Evolutionary conservation across 2,329 filamentous ascomycete species (phyloP), one percentile per base, ranked within the genome.

Genomic region (Malbranchea zuffiana): DNA sequence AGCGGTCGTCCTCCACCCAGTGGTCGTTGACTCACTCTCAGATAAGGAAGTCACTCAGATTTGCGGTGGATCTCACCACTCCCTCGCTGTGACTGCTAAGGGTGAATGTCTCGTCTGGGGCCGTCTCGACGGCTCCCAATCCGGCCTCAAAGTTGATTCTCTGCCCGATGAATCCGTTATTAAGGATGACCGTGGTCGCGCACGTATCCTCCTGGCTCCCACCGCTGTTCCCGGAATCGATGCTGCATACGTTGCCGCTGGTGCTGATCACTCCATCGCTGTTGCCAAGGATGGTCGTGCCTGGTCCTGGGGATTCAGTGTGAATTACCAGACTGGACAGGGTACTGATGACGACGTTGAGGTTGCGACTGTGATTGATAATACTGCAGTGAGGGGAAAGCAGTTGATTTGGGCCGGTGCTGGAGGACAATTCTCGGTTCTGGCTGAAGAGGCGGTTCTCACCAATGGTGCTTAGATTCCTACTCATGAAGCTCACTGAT

Each of bases 231-330:
- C 75, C 3, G 69, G 69, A 13, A 67, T 80, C 20, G 65, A 76
- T 23, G 72, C 77, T 7, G 62, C 61, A 6, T 63, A 61, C 13
- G 74, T 80, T 32, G 67, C 74, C 6, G 74, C 78, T 29, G 80
- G 77, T 28, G 76, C 75, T 1, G 82, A 90, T 52, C 81, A 84
- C 59, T 78, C 71, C 44, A 75, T 90, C 40, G 80, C 75, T 21
- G 67, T 92, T 47, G 77, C 75, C 45, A 63, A 65, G 30, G 70
- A 78, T 16, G 83, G 83, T 43, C 74, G 75, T 48, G 80, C 78
- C 2, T 86, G 78, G 60, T 75, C 74, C 2, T 90, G 82, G 82
- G 83, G 83, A 3, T 88, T 88, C 64, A 80, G 74, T 8, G 75
- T 74, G 31, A 85, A 80, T 51, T 87, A 84, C 59, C 82, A 88